These are phyloP conservation scores for Polyplosphaeria fusca DNA, from an alignment of 495 filamentous ascomycete genomes.

Conservation along the genomic window DNA sequence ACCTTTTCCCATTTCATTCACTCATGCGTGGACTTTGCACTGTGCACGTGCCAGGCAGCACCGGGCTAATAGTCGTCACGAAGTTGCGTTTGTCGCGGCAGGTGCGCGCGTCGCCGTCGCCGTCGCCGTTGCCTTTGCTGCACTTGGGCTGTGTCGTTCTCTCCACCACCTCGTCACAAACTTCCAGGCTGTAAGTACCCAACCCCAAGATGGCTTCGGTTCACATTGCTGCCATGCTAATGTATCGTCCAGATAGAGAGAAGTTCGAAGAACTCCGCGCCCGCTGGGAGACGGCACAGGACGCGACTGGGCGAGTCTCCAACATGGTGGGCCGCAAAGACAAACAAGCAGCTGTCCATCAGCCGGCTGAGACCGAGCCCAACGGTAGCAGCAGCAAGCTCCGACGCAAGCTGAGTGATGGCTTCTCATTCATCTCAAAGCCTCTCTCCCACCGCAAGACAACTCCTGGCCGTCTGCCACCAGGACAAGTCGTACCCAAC, in stretches of 20 bases:
- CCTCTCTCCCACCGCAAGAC: conserved; percentile 27
- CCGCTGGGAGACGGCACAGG: conserved; percentile 14
- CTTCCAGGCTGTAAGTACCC: conserved; percentile 16
- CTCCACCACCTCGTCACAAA: neutral
- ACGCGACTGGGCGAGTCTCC: neutral
- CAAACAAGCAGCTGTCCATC: conserved; percentile 1
- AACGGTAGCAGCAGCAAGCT: conserved; percentile 1
- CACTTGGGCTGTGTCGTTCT: neutral
- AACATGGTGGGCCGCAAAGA: conserved; percentile 24
- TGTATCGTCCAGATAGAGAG: conserved; percentile 15
- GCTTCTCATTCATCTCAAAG: conserved; percentile 24
- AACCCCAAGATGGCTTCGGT: neutral
- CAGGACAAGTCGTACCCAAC: too few species aligned
- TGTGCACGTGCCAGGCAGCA: too few species aligned
- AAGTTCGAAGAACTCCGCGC: conserved; percentile 23
- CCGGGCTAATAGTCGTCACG: too few species aligned
- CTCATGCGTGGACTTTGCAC: too few species aligned
- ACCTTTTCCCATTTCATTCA: too few species aligned
- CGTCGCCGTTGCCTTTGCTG: conserved; percentile 11
- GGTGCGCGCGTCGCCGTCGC: too few species aligned
- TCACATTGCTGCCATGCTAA: conserved; percentile 19
- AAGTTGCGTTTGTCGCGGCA: neutral
- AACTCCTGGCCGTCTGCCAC: neutral
- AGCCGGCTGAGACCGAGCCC: neutral
- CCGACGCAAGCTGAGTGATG: conserved; percentile 22